Percentiles rank a stretch among this genome's conserved stretches.
Conservation (phyloP, 257 asterid species). For the Scutellaria barbata region DNA sequence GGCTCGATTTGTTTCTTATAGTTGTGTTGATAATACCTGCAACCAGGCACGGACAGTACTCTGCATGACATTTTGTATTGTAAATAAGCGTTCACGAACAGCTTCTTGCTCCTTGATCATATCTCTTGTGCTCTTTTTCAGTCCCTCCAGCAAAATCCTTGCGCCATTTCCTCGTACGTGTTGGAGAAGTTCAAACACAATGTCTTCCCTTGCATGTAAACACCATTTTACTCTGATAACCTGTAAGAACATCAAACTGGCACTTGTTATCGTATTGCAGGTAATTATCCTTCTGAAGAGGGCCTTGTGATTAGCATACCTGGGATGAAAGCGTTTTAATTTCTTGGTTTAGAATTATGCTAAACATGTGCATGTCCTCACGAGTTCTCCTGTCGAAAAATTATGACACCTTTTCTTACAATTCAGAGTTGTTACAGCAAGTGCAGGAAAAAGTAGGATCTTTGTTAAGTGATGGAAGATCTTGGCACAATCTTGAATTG, state of each 20-base stretch:
- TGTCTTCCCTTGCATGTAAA: conserved; percentile 58
- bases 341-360: conserved; percentile 54
- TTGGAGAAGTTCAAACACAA: conserved; percentile 53
- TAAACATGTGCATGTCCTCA: conserved; percentile 53
- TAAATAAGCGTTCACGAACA: conserved; percentile 51
- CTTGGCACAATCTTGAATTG: neutral
- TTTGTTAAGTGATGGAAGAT: conserved; percentile 5
- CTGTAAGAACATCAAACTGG: conserved; percentile 31
- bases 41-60: conserved; percentile 54
- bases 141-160: conserved; percentile 39
- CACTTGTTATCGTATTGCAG: neutral
- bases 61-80: conserved; percentile 58
- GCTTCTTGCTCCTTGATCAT: conserved; percentile 65
- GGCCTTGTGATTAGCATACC: conserved; percentile 34
- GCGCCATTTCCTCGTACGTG: conserved; percentile 44
- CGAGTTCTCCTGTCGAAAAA: conserved; percentile 48
- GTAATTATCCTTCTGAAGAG: neutral
- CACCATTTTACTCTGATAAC: conserved; percentile 58
- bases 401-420: neutral
- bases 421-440: neutral
- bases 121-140: conserved; percentile 49
- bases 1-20: too few species aligned
- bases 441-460: neutral
- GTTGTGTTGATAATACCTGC: conserved; percentile 37
- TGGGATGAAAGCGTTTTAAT: conserved; percentile 54